Percentiles rank a stretch among this genome's conserved stretches.
phyloP scores from a whole-genome alignment of 768 basidiomycete species.

The Chlorophyllum brunneum region DNA sequence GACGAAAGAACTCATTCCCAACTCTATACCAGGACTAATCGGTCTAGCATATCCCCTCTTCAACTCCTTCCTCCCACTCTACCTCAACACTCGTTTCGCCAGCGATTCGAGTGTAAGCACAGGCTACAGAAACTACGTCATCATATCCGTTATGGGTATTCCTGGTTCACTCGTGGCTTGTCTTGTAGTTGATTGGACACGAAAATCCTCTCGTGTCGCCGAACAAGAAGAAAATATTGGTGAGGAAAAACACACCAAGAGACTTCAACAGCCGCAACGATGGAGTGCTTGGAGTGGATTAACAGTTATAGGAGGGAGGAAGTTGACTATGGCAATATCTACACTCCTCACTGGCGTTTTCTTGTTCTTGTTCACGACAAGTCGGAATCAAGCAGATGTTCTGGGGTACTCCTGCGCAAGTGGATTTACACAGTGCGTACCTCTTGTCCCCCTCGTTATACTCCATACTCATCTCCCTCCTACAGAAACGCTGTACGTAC shows the following conservation, averaged over 20 bases:
- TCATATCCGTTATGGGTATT: constrained; percentile 42
- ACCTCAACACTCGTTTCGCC: constrained; percentile 33
- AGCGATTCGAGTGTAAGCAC: constrained; percentile 18
- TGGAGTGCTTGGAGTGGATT: constrained; percentile 7
- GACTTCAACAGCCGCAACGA: neutral
- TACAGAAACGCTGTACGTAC: constrained; percentile 7
- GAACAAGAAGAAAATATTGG: neutral
- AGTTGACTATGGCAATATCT: constrained; percentile 41
- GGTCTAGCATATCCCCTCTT: constrained; percentile 54
- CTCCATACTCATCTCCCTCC: neutral
- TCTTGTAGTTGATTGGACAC: constrained; percentile 40
- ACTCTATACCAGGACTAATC: constrained; percentile 29
- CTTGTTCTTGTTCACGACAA: constrained; percentile 50
- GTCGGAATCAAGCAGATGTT: constrained; percentile 31
- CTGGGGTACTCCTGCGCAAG: constrained; percentile 45
- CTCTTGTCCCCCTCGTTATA: constrained; percentile 5
- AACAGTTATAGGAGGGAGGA: constrained; percentile 40
- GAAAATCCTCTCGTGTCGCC: constrained; percentile 20
- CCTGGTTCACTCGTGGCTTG: constrained; percentile 47
- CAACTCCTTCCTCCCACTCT: constrained; percentile 48
- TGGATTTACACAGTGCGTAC: constrained; percentile 38
- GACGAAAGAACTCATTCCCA: neutral
- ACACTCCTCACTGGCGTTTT: constrained; percentile 43
- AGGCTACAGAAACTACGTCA: constrained; percentile 47
- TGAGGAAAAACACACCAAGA: neutral